Evolutionary conservation across 2,329 filamentous ascomycete species (phyloP).

Genomic region (Knoxdaviesia proteae): DNA sequence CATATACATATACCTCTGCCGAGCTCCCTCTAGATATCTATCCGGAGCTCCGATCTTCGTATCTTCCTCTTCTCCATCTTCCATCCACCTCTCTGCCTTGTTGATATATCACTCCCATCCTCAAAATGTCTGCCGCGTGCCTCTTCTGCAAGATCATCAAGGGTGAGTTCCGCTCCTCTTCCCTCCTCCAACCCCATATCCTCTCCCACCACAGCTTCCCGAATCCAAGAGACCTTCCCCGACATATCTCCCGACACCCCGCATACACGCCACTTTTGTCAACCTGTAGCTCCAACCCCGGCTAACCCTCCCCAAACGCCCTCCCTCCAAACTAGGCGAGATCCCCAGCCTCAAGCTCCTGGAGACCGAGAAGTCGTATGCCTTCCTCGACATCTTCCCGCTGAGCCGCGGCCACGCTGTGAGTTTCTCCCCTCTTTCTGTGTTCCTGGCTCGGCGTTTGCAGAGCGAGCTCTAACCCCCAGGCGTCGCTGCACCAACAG

Average conservation of each 20-base stretch:
- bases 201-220: too few species aligned
- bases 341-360: constrained; percentile 94
- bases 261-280: too few species aligned
- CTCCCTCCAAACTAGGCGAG: constrained; percentile 39
- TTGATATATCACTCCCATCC: neutral
- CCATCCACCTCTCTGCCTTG: too few species aligned
- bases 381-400: constrained; percentile 91
- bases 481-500: constrained; percentile 19
- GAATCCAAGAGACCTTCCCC: too few species aligned
- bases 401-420: constrained; percentile 78
- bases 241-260: too few species aligned
- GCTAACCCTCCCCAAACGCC: neutral
- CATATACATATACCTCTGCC: too few species aligned
- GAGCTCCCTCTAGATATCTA: too few species aligned
- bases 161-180: constrained; percentile 25
- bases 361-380: constrained; percentile 80
- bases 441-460: neutral
- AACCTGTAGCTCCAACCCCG: constrained; percentile 1
- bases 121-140: constrained; percentile 28
- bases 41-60: too few species aligned
- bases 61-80: too few species aligned
- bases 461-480: too few species aligned
- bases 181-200: too few species aligned
- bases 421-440: constrained; percentile 14
- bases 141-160: constrained; percentile 99